These are phyloP conservation scores for Phyllosticta paracitricarpa DNA, from an alignment of 2,329 filamentous ascomycete genomes.

Conservation along the genomic window DNA sequence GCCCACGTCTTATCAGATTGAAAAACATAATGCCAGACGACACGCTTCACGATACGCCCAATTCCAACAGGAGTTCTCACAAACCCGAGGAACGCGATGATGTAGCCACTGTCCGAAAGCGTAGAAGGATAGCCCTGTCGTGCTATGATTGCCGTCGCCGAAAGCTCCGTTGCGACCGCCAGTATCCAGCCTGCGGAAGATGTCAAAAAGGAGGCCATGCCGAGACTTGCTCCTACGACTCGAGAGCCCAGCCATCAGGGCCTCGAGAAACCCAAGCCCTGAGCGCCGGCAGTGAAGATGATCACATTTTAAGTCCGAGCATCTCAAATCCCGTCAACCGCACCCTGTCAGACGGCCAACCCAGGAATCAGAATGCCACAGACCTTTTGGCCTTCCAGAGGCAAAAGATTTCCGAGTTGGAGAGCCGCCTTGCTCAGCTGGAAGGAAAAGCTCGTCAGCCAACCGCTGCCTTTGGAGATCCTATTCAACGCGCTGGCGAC, in stretches of 20 bases:
- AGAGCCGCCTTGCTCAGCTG: constrained; percentile 22
- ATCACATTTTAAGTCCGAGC: constrained; percentile 6
- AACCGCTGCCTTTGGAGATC: constrained; percentile 10
- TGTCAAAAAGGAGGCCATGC: constrained; percentile 35
- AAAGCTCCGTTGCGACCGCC: constrained; percentile 39
- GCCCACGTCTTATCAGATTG: neutral
- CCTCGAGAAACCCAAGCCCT: constrained; percentile 1
- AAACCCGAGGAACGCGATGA: neutral
- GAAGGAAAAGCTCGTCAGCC: constrained; percentile 18
- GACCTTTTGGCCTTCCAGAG: constrained; percentile 16
- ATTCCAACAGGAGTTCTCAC: constrained; percentile 7
- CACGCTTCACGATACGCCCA: constrained; percentile 1
- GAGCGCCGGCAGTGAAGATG: constrained; percentile 11
- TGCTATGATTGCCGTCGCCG: constrained; percentile 37
- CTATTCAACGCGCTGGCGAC: constrained; percentile 9
- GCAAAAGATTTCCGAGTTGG: constrained; percentile 21
- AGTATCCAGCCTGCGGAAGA: constrained; percentile 34
- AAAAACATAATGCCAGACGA: neutral
- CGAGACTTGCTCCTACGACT: constrained; percentile 32
- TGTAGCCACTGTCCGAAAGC: constrained; percentile 21
- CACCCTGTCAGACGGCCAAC: neutral
- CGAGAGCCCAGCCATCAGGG: constrained; percentile 18
- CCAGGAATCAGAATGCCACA: neutral
- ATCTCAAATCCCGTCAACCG: constrained; percentile 7
- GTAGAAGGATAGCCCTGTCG: constrained; percentile 35